Base-by-base conservation (phyloP, 306 rosid genomes). In the Psophocarpus tetragonolobus region DNA sequence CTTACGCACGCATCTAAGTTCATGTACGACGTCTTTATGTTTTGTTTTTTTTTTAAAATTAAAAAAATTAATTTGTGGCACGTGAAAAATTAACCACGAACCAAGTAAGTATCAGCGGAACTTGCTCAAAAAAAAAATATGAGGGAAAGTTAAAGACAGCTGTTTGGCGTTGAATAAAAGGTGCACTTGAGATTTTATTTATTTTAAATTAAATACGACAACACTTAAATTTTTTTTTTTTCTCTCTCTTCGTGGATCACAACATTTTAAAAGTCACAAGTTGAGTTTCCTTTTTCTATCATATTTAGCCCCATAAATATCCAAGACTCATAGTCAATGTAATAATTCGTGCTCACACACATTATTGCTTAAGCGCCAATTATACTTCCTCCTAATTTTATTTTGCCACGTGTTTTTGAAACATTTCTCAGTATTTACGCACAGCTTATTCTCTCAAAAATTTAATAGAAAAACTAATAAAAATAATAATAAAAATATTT, bases 161-260 rank as follows among this genome's bases (percentile, higher is more conserved):
- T 71, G 65, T 51, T 71, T 12, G 64, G 35, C 50, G 35, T 71
- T 51, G 76, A 71, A 71, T 11, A 18, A 13, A 15, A 30, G 63
- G 23, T 50, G 14, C 21, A 70, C 75, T 2, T 11, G n/a, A 42
- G 0, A 20, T 24, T 11, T 33, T 17, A 7, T 35, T 63, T 61
- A 29, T 29, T 63, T 61, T 18, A 18, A 38, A 23, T 20, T n/a
- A n/a, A n/a, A n/a, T n/a, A n/a, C n/a, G n/a, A 7, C 5, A 2
- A 45, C 27, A 42, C 13, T 15, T 68, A 29, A 27, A 6, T 9
- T 26, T 5, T 27, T 4, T 13, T 14, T 60, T 2, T 60, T 32
- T 32, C 32, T 27, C 15, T 14, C 1, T 6, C 30, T 30, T 15
- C 14, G 23, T 63, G 14, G 14, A 33, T 32, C 26, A 62, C 26